Conservation (phyloP, 1,139 yeast species). For the Kazachstania sp. region DNA sequence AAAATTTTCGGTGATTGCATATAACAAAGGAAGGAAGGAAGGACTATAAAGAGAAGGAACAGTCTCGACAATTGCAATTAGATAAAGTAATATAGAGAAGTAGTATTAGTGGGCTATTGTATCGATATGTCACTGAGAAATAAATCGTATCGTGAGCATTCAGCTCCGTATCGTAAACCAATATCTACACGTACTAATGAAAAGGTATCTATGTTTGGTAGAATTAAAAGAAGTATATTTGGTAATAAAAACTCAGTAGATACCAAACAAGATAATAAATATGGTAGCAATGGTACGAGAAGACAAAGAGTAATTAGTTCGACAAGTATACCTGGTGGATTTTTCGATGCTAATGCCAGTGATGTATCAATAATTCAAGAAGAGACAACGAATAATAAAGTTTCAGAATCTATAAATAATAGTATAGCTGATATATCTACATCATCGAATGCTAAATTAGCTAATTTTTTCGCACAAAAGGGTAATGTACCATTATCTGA, state of each 20-base stretch:
- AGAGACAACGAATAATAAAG: background rate
- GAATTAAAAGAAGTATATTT: background rate
- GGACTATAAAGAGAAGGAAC: no score
- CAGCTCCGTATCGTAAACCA: slow-evolving; percentile 24
- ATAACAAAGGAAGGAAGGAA: no score
- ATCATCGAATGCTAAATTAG: slow-evolving; percentile 37
- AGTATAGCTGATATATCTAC: slow-evolving; percentile 5
- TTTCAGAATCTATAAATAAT: background rate
- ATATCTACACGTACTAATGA: slow-evolving; percentile 7
- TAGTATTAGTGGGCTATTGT: no score
- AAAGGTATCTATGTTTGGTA: slow-evolving; percentile 6
- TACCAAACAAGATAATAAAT: background rate
- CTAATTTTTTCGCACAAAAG: slow-evolving; percentile 63
- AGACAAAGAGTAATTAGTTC: background rate
- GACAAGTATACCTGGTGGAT: slow-evolving; percentile 10
- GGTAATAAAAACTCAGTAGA: background rate
- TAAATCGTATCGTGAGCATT: slow-evolving; percentile 7
- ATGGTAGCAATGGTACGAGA: background rate
- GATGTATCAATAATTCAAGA: slow-evolving; percentile 1
- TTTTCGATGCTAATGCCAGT: slow-evolving; percentile 4
- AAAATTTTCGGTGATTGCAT: no score
- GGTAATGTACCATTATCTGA: slow-evolving; percentile 71
- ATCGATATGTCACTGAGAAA: background rate
- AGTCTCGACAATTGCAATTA: no score
- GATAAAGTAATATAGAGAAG: no score